Percentiles rank a stretch among this genome's conserved stretches.
Evolutionary conservation across 371 early-diverging fungal species (phyloP).

Genomic region (Mucor velutinosus): DNA sequence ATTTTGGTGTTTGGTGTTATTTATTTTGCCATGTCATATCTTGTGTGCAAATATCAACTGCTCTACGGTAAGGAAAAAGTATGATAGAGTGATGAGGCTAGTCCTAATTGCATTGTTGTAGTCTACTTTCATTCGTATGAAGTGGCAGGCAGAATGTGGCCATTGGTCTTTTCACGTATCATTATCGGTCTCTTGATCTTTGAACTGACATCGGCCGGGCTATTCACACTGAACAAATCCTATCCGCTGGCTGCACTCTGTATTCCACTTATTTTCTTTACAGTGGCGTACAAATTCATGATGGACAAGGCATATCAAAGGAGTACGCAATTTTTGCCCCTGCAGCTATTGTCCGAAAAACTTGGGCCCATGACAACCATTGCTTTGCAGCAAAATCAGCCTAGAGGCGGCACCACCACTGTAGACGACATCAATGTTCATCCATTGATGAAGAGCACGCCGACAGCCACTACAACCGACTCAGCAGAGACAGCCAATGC

Average conservation of each 20-base stretch:
- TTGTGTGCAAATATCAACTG: constrained; percentile 76
- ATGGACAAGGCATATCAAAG: constrained; percentile 59
- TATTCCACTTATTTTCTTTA: constrained; percentile 53
- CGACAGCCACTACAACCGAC: not conserved
- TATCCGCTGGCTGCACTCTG: constrained; percentile 50
- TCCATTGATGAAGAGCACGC: not conserved
- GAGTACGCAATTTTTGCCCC: constrained; percentile 55
- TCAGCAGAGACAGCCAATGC: not conserved
- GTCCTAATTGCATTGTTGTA: constrained; percentile 1
- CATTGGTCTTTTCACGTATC: constrained; percentile 72
- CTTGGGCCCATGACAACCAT: constrained; percentile 41
- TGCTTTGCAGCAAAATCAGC: not conserved
- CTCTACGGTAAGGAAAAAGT: constrained; percentile 54
- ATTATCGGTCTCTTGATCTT: constrained; percentile 76
- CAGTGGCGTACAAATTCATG: constrained; percentile 56
- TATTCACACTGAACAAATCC: constrained; percentile 66
- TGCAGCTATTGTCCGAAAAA: constrained; percentile 45
- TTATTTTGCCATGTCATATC: constrained; percentile 73
- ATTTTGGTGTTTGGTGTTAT: constrained; percentile 75
- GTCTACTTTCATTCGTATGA: constrained; percentile 83
- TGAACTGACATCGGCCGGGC: constrained; percentile 76
- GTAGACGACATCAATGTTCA: constrained; percentile 2
- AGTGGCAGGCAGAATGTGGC: constrained; percentile 77
- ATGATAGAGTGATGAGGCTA: not conserved
- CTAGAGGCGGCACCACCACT: not conserved